A percentile compares a stretch with the other conserved stretches of the same genome.
Conservation (phyloP, 2,329 filamentous ascomycete genomes). For the Zasmidium angulare region DNA sequence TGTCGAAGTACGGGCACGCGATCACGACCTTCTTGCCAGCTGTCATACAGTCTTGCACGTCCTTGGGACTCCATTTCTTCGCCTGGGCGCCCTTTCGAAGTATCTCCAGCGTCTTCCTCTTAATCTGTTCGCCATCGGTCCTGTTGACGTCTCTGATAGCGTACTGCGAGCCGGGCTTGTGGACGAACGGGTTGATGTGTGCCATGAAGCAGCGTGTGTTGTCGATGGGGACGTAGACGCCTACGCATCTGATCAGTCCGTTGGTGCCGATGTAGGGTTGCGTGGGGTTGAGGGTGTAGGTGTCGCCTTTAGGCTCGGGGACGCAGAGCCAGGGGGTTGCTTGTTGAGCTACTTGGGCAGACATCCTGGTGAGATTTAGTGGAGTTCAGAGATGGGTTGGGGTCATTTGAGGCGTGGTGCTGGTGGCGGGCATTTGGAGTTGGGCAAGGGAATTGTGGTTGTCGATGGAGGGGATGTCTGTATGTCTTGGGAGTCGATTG, state of each 20-base stretch:
- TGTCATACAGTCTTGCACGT: background rate
- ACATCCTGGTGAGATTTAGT: too few species aligned
- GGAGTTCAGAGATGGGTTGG: too few species aligned
- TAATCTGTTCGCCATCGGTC: background rate
- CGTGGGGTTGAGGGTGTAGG: too few species aligned
- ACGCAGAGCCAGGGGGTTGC: too few species aligned
- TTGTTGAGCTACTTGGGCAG: too few species aligned
- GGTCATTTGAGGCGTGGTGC: too few species aligned
- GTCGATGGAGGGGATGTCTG: too few species aligned
- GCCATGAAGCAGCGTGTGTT: conserved; percentile 3
- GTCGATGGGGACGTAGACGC: conserved; percentile 4
- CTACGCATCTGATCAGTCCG: conserved; percentile 3
- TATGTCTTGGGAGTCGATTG: too few species aligned
- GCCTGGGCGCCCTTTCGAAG: background rate
- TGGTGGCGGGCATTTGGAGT: too few species aligned
- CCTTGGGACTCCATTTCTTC: background rate
- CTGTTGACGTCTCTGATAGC: background rate
- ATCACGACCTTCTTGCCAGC: background rate
- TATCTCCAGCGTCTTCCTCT: background rate
- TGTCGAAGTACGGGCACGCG: background rate
- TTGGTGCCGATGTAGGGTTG: conserved; percentile 5
- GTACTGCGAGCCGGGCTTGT: background rate
- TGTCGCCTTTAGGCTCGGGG: too few species aligned
- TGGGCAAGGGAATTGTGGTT: too few species aligned
- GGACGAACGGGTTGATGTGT: background rate